A percentile compares a stretch with the other conserved stretches of the same genome.
These are phyloP conservation scores for Nepenthes mirabilis DNA, from an alignment of 148 eudicot species.

Conservation along the genomic window DNA sequence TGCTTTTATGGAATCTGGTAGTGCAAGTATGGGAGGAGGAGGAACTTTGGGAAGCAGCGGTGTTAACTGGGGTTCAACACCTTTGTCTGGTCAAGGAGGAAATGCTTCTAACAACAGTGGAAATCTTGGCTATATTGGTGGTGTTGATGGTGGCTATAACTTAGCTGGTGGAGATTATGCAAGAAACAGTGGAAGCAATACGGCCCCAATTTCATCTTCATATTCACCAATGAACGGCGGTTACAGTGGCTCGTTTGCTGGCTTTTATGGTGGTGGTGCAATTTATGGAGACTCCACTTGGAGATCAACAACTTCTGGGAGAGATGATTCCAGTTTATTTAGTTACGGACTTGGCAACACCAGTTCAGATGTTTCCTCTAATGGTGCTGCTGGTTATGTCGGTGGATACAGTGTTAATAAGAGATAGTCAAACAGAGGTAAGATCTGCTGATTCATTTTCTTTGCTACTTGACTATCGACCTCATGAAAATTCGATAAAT, in stretches of 20 bases:
- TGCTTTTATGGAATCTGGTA: constrained; percentile 25
- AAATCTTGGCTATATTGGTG: constrained; percentile 31
- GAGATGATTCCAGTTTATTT: constrained; percentile 41
- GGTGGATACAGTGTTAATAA: constrained; percentile 25
- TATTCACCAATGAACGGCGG: constrained; percentile 35
- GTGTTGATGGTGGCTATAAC: constrained; percentile 28
- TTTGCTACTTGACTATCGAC: too few species aligned
- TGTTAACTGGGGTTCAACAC: constrained; percentile 39
- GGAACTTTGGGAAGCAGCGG: constrained; percentile 19
- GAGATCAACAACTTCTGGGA: constrained; percentile 42
- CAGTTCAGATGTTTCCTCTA: constrained; percentile 26
- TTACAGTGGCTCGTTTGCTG: constrained; percentile 40
- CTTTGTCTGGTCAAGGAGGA: constrained; percentile 21
- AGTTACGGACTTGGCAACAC: constrained; percentile 43
- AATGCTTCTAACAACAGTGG: constrained; percentile 22
- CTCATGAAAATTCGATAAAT: too few species aligned
- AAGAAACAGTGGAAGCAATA: constrained; percentile 24
- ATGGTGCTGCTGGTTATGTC: constrained; percentile 38
- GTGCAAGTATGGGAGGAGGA: constrained; percentile 20
- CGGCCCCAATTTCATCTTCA: constrained; percentile 26
- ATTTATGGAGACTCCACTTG: constrained; percentile 46
- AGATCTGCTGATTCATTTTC: neutral
- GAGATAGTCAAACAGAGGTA: constrained; percentile 48
- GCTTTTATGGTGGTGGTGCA: constrained; percentile 39
- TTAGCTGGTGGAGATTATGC: constrained; percentile 37